Base-by-base conservation (phyloP, 495 filamentous ascomycete species). In the Penicillium goetzii region DNA sequence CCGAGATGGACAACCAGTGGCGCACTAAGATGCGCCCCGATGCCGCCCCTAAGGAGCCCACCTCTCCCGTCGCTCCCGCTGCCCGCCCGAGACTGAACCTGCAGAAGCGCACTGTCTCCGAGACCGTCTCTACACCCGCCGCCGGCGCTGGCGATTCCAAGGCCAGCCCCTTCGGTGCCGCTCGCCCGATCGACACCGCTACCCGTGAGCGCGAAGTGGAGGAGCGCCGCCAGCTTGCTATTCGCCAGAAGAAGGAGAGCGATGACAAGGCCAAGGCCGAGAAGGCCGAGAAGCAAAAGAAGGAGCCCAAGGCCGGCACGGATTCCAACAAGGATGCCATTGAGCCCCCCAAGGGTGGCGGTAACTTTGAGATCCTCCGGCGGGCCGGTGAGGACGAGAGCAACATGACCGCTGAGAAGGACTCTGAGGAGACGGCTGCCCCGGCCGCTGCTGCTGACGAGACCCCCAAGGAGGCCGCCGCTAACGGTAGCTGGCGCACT, bases 111-210 rank as follows among this genome's bases (percentile, higher is more conserved):
- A 96, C 92, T 7, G 90, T 96, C 34, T 88, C 93, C 5, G 93
- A 97, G 57, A 78, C 81, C 49, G 84, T 83, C 47, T 74, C 87
- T 17, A 72, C 77, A 32, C 60, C 82, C 11, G 71, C 84, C 38
- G 71, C 81, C 25, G 63, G 76, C 25, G 68, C 67, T 26, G 74
- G 75, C 38, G 91, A 93, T 61, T 82, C 91, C 4, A 96, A 95
- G 80, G 84, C 92, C 19, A 97, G 88, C 76, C 92, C 92, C 26
- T 99, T 99, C 75, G 95, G 95, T 72, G 92, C 90, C 58, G 93
- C 93, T 41, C 85, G 86, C 54, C 93, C 93, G 12, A 96, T 96
- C 63, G 92, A 97, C 76, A 96, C 92, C 53, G 90, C 91, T 21
- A 84, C 92, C 10, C 85, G 89, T 52, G 94, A 97, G 78, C 89